Conservation (phyloP, 2,329 filamentous ascomycete species). For the Emergomyces orientalis region DNA sequence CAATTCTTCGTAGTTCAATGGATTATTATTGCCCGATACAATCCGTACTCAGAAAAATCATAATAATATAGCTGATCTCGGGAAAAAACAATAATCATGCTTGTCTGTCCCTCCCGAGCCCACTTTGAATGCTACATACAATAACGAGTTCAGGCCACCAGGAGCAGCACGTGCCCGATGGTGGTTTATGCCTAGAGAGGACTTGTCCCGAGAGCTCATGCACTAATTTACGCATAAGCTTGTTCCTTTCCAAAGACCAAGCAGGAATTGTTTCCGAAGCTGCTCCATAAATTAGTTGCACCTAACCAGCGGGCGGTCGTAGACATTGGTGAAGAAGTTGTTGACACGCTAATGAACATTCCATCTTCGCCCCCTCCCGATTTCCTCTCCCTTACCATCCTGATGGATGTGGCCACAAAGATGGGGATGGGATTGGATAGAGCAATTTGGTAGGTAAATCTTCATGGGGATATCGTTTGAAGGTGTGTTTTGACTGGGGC, state of each 20-base stretch:
- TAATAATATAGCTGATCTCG: not conserved
- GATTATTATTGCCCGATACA: not conserved
- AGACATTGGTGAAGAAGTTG: not conserved
- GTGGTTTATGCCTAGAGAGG: not conserved
- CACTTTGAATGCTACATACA: not conserved
- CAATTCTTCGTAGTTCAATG: not conserved
- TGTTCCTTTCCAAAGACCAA: not conserved
- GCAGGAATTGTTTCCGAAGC: not conserved
- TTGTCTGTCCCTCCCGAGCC: not conserved
- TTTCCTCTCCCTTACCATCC: not conserved
- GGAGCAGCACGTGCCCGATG: not conserved
- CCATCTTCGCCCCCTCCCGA: too few relatives aligned
- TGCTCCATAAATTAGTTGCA: not conserved
- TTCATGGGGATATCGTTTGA: too few relatives aligned
- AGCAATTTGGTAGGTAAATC: too few relatives aligned
- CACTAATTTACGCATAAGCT: not conserved
- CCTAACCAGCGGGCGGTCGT: not conserved
- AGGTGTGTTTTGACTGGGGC: not conserved
- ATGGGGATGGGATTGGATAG: not conserved
- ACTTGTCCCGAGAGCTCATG: not conserved
- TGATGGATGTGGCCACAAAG: not conserved
- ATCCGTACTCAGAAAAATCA: not conserved
- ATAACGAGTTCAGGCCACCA: not conserved
- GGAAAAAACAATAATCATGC: not conserved
- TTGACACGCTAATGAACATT: not conserved